phyloP scores from a whole-genome alignment of 306 rosid genomes.

The Albizia julibrissin region DNA sequence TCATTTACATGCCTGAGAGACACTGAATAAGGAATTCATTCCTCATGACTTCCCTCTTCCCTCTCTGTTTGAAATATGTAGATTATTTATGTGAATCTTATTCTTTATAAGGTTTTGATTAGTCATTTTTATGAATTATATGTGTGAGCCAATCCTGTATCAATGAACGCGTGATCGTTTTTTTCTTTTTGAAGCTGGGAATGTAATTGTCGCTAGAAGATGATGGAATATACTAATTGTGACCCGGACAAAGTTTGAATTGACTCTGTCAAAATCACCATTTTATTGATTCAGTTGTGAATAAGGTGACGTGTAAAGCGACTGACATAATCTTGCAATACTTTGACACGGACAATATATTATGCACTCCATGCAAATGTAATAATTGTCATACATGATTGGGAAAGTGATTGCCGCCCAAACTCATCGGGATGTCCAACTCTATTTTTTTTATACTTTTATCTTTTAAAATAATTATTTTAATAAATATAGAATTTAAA shows the following conservation, averaged over 20 bases:
- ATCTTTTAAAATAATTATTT: no score
- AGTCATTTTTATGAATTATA: not conserved
- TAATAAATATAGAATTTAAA: no score
- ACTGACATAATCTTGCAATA: not conserved
- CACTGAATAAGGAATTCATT: constrained; percentile 46
- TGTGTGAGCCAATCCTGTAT: not conserved
- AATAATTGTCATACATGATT: not conserved
- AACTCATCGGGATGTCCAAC: no score
- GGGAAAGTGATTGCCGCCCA: no score
- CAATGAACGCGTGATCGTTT: not conserved
- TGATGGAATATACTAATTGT: not conserved
- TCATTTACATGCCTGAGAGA: constrained; percentile 23
- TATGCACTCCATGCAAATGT: not conserved
- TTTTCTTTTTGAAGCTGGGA: not conserved
- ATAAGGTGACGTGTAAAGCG: not conserved
- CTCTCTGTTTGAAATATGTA: constrained; percentile 4
- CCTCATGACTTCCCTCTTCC: not conserved
- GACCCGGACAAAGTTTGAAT: not conserved
- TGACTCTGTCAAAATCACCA: not conserved
- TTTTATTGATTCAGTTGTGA: not conserved
- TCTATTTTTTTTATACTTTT: no score
- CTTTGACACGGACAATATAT: not conserved
- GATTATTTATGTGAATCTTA: not conserved
- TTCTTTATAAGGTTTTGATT: not conserved
- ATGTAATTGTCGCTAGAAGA: not conserved